phyloP scores from a whole-genome alignment of 306 rosid genomes.

The Morella rubra region DNA sequence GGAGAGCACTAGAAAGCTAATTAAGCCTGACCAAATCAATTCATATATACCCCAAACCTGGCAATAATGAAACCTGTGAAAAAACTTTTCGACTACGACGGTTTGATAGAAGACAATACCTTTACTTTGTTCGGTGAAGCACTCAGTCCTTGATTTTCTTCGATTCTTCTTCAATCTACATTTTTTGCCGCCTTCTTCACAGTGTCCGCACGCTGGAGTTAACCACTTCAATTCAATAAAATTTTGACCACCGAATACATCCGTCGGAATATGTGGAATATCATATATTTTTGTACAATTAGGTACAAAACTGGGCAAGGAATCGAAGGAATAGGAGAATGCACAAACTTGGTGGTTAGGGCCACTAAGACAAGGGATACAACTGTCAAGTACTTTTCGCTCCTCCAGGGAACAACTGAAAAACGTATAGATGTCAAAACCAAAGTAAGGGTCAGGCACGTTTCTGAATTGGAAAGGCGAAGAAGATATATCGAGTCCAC shows the following conservation, averaged over 20 bases:
- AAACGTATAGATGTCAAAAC: neutral
- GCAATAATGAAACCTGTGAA: too few species aligned
- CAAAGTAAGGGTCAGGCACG: rapidly evolving
- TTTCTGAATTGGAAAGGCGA: neutral
- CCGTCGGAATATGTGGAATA: rapidly evolving
- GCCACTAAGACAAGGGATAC: neutral
- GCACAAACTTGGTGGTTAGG: neutral
- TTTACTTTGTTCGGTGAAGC: neutral
- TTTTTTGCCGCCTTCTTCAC: constrained; percentile 15
- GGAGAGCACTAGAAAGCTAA: too few species aligned
- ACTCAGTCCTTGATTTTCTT: neutral
- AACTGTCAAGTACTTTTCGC: too few species aligned
- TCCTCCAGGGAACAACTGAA: neutral
- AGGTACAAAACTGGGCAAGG: too few species aligned
- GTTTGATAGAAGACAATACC: neutral
- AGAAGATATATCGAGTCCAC: neutral
- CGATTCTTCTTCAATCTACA: constrained; percentile 27
- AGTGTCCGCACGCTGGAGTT: too few species aligned
- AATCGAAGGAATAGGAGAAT: too few species aligned
- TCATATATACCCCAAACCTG: too few species aligned
- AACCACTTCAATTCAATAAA: too few species aligned
- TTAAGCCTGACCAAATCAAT: too few species aligned
- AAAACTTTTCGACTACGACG: neutral
- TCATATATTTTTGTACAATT: neutral
- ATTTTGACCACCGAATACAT: too few species aligned